Base-by-base conservation (phyloP, 208 protist genomes). In the Crithidia thermophila region DNA sequence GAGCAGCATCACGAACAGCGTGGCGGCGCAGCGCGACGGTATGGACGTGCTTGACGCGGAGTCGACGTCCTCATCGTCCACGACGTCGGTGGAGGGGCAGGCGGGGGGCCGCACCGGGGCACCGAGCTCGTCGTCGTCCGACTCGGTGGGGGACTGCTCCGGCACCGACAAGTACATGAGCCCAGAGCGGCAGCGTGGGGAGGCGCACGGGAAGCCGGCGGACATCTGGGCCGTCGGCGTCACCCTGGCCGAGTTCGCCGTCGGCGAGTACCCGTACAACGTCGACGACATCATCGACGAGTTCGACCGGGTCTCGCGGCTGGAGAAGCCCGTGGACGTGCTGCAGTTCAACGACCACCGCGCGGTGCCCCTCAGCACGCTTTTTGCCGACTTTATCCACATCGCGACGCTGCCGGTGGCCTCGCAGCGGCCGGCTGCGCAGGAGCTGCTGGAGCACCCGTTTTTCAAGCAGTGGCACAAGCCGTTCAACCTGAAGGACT, bases 161-260 rank as follows among this genome's bases (percentile, higher is more conserved):
- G 93, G 93, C n/a, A 95, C 93, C 21, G 72, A 88, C 33, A 81
- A 86, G 62, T 97, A 97, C 69, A 97, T 97, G 93, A 90, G 79
- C 50, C 90, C 93, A 0, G 90, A 97, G 72, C 78, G 93, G 47
- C 88, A 95, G 53, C 81, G 82, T 21, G 90, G 88, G 25, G 82
- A 92, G 76, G 28, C 58, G 50, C 85, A 97, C 67, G 86, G 87
- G 30, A 85, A 82, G 61, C 77, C 88, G 23, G 79, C 78, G 13
- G 93, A 97, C 64, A 85, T 97, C 36, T 97, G 93, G 90, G 88
- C 93, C 11, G 80, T 96, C 28, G 93, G 93, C 33, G 84, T 97
- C 34, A 94, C 90, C 1, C 81, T 96, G 18, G 90, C 88, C 0
- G 87, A 97, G 69, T 96, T 94, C 46, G 87, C 87, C 16, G 45